Base-by-base conservation (phyloP, 768 basidiomycete species). In the Mycena alexandri region DNA sequence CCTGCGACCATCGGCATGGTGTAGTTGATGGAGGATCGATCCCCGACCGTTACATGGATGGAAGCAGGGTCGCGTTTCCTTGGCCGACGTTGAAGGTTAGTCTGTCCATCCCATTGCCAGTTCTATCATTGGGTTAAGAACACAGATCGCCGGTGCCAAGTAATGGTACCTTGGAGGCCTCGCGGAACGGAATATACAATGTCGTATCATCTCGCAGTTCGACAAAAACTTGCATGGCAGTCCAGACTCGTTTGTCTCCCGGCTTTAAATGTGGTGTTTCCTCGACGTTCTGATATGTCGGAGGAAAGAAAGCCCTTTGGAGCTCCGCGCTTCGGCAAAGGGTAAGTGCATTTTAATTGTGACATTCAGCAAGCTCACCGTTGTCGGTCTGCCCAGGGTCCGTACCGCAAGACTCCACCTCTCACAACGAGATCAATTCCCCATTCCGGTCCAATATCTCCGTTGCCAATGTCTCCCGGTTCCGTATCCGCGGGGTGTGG, bases 351-450 rank as follows among this genome's bases (percentile, higher is more conserved):
- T 14, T 34, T 11, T 29, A 6, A 29, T 21, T 9, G 42, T 1
- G 19, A 25, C 12, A 41, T 43, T 2, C 34, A 41, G 24, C 24
- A 14, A 57, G 22, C 65, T 72, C 74, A 90, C 93, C 96, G 84
- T 78, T 98, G 97, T 25, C 96, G 86, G 79, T 99, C 97, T 24
- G 96, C 92, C 97, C 97, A 99, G 5, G 97, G 97, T 6, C 97
- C 97, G 75, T 98, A 99, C 21, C 88, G 86, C 41, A 98, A 70
- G 41, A 84, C 77, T 0, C 94, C 96, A 19, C 90, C 89, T 64
- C 88, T 82, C n/a, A 98, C 82, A 19, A 90, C 85, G 19, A 99
- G 71, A 74, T 99, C 94, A 25, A 98, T 80, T 3, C 96, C 97
- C 94, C 96, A 99, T 75, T 99, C 94, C 8, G 97, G 97, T 22